Percentiles rank a stretch among this genome's conserved stretches.
These are phyloP conservation scores for Cryptococcus depauperatus DNA, from an alignment of 1,284 basidiomycete genomes.

Conservation along the genomic window DNA sequence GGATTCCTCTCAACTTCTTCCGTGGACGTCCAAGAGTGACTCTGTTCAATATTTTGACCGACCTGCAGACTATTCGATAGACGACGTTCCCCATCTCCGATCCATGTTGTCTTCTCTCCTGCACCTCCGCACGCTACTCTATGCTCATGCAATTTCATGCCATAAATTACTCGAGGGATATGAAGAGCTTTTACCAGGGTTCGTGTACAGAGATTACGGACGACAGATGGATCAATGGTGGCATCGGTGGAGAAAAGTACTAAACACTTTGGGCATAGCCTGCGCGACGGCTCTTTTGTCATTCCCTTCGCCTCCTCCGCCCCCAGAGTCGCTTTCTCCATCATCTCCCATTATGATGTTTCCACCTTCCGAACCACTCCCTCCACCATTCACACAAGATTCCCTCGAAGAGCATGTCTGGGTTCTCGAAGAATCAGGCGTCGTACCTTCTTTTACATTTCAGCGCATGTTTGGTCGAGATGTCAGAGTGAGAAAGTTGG, in stretches of 20 bases:
- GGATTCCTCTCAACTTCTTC: no score
- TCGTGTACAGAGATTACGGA: background rate
- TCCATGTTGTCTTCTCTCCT: slow-evolving; percentile 1
- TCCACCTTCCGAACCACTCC: background rate
- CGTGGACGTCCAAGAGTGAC: no score
- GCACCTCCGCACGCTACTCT: background rate
- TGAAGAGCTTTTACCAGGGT: slow-evolving; percentile 2
- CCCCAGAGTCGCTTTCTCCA: background rate
- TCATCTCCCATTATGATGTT: background rate
- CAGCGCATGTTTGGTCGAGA: slow-evolving; percentile 4
- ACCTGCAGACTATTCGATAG: no score
- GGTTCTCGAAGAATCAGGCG: slow-evolving; percentile 4
- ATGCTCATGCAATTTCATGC: background rate
- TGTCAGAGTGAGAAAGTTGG: slow-evolving; percentile 3
- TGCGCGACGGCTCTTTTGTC: background rate
- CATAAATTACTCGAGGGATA: background rate
- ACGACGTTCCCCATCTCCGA: background rate
- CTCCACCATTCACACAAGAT: slow-evolving; percentile 2
- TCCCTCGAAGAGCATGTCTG: slow-evolving; percentile 3
- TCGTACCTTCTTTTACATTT: slow-evolving; percentile 5
- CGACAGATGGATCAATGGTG: slow-evolving; percentile 6
- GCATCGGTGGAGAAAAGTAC: slow-evolving; percentile 1
- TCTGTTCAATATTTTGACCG: no score
- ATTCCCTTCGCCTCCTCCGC: background rate
- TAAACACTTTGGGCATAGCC: background rate